phyloP scores from a whole-genome alignment of 371 early-diverging fungal genomes.

The Rhizomucor miehei region DNA sequence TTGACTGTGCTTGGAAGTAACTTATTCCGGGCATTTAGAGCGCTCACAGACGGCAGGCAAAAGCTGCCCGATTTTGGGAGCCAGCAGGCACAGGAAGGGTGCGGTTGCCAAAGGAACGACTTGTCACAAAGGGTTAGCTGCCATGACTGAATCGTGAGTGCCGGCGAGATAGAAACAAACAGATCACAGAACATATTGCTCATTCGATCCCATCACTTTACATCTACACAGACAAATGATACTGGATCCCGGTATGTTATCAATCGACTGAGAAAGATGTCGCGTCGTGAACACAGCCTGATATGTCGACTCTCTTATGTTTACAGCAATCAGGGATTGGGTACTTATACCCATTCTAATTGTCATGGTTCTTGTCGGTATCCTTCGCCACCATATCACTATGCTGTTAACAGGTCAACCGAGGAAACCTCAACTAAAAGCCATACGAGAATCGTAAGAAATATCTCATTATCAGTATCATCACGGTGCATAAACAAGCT shows the following conservation, averaged over 20 bases:
- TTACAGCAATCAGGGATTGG: slow-evolving; percentile 85
- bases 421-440: slow-evolving; percentile 73
- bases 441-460: slow-evolving; percentile 71
- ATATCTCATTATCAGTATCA: background rate
- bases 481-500: background rate
- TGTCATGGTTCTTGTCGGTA: slow-evolving; percentile 95
- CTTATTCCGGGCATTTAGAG: too few species aligned
- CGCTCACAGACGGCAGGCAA: too few species aligned
- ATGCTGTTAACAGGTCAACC: slow-evolving; percentile 78
- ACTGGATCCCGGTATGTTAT: slow-evolving; percentile 58
- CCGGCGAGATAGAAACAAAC: background rate
- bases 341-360: slow-evolving; percentile 95
- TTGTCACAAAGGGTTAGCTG: too few species aligned
- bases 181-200: too few species aligned
- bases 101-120: too few species aligned
- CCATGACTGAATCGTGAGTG: slow-evolving; percentile 17
- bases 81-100: too few species aligned
- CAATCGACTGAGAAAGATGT: background rate
- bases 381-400: slow-evolving; percentile 84
- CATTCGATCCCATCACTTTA: background rate
- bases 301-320: background rate
- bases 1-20: too few species aligned
- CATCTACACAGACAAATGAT: slow-evolving; percentile 48
- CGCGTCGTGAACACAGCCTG: background rate
- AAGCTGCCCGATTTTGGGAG: too few species aligned